Evolutionary conservation across 495 filamentous ascomycete genomes (phyloP).

Genomic region (Penicillium tannophilum): DNA sequence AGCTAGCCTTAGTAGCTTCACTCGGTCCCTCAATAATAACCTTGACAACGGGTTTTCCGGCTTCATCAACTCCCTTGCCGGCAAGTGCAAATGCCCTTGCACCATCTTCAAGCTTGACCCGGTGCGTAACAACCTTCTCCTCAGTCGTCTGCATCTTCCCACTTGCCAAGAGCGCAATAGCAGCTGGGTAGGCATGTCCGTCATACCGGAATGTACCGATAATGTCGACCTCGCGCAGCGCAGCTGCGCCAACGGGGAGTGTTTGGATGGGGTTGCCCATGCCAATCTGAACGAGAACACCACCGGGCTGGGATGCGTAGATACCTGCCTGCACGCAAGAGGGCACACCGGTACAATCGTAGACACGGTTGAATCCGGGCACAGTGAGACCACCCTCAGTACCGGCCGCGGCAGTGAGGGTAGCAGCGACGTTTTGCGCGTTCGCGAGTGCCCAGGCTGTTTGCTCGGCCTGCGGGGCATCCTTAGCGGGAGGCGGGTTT

Average conservation of each 20-base stretch:
- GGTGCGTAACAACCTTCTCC: constrained; percentile 74
- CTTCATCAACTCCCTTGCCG: constrained; percentile 74
- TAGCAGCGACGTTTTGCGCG: constrained; percentile 47
- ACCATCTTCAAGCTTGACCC: constrained; percentile 64
- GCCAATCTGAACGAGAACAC: constrained; percentile 83
- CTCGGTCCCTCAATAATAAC: constrained; percentile 66
- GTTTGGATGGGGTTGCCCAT: constrained; percentile 95
- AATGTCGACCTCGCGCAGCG: constrained; percentile 86
- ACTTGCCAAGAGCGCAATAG: constrained; percentile 70
- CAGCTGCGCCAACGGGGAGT: constrained; percentile 80
- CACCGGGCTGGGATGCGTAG: constrained; percentile 77
- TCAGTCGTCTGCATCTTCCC: constrained; percentile 55
- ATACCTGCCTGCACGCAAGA: constrained; percentile 84
- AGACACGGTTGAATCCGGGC: constrained; percentile 73
- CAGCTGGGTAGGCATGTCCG: constrained; percentile 76
- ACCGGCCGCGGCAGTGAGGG: constrained; percentile 43
- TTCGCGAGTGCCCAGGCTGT: constrained; percentile 39
- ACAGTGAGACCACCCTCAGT: constrained; percentile 28
- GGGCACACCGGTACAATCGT: constrained; percentile 92
- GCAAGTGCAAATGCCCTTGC: constrained; percentile 78
- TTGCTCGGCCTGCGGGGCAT: constrained; percentile 46
- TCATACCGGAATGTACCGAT: constrained; percentile 92
- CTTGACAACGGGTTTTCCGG: constrained; percentile 80
- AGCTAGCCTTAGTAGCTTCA: constrained; percentile 2
- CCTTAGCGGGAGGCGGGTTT: constrained; percentile 34